Conservation (phyloP, 2,329 filamentous ascomycete species). For the Aschersonia sp. region DNA sequence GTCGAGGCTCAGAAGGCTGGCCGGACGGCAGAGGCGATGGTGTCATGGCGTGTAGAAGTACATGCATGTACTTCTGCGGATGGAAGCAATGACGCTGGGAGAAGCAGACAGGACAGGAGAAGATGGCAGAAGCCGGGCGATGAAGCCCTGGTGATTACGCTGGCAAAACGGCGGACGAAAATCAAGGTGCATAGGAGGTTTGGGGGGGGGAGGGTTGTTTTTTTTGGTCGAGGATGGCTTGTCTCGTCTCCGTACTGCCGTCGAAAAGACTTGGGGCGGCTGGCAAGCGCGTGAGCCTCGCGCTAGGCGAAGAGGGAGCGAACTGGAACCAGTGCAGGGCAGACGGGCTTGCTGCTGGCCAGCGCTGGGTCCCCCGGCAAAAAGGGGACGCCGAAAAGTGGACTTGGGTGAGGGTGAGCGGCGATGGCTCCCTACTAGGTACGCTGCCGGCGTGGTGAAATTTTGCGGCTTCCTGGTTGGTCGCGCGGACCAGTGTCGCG, state of each 20-base stretch:
- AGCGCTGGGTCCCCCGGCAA: no score
- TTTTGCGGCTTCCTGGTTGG: no score
- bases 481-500: no score
- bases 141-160: not conserved
- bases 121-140: conserved; percentile 1
- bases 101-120: conserved; percentile 4
- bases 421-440: no score
- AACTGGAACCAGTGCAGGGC: no score
- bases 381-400: no score
- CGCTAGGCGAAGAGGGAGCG: not conserved
- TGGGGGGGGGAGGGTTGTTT: not conserved
- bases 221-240: not conserved
- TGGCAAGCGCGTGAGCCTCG: conserved; percentile 6
- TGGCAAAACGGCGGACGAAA: not conserved
- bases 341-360: no score
- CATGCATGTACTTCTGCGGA: not conserved
- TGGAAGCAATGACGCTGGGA: not conserved
- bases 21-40: conserved; percentile 16
- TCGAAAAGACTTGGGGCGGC: conserved; percentile 1
- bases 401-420: no score
- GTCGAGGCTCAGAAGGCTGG: conserved; percentile 23
- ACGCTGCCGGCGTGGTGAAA: no score
- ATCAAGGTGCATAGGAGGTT: not conserved
- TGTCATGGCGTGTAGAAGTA: conserved; percentile 17
- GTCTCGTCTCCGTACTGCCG: not conserved